Evolutionary conservation across 495 filamentous ascomycete species (phyloP).

Genomic region (Antarctomyces pellizariae): DNA sequence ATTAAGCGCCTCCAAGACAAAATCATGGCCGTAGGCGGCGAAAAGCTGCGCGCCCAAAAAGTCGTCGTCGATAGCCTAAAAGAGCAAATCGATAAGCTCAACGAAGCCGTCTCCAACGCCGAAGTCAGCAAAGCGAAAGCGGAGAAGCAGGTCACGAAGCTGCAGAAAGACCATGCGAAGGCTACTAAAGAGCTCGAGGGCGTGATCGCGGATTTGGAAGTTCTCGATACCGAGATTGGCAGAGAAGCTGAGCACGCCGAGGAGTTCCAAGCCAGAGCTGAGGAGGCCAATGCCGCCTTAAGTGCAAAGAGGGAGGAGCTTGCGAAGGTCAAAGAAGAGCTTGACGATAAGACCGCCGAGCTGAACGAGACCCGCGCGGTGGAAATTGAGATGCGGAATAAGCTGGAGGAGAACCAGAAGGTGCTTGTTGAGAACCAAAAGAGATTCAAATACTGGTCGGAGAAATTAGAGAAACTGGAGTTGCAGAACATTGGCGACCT

Average conservation of each 20-base stretch:
- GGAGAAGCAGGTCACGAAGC: conserved; percentile 74
- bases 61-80: conserved; percentile 83
- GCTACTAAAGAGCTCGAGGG: conserved; percentile 55
- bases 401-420: conserved; percentile 90
- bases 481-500: conserved; percentile 62
- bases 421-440: conserved; percentile 69
- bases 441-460: conserved; percentile 60
- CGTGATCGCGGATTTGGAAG: conserved; percentile 44
- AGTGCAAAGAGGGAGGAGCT: conserved; percentile 64
- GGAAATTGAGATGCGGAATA: conserved; percentile 97
- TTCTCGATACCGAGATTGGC: conserved; percentile 49
- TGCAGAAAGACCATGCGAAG: conserved; percentile 53
- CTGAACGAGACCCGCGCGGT: conserved; percentile 73
- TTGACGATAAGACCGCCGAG: conserved; percentile 69
- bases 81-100: conserved; percentile 59
- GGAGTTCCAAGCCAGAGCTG: conserved; percentile 45
- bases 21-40: conserved; percentile 95
- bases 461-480: conserved; percentile 59
- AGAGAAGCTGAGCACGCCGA: conserved; percentile 54
- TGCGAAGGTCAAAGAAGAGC: conserved; percentile 50
- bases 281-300: conserved; percentile 66
- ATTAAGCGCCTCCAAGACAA: conserved; percentile 80
- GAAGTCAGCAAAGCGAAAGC: conserved; percentile 75
- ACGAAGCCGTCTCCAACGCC: conserved; percentile 59
- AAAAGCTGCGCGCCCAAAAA: conserved; percentile 72